Evolutionary conservation across 2,329 filamentous ascomycete genomes (phyloP), one percentile per base, ranked within the genome.

Genomic region (Plectosphaerella sp.): DNA sequence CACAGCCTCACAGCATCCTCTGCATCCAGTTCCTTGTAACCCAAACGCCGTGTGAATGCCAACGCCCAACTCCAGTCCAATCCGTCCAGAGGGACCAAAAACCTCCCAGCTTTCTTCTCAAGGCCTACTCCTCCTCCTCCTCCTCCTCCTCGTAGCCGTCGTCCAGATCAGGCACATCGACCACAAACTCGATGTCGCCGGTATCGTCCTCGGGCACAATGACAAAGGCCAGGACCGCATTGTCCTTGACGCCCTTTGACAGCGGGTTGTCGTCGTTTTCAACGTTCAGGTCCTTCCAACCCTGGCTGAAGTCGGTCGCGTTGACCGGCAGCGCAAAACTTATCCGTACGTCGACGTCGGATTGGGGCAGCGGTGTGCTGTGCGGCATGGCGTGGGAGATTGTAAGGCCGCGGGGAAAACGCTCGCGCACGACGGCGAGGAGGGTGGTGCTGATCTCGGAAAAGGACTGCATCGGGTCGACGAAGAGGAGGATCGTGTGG

Each of bases 401-500:
- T 1, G 67, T 71, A 5, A 86, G 71, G 11, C 83, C 82, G 0
- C 67, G 52, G 0, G 82, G 77, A 54, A 83, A 85, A 25, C 80
- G 72, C 45, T 84, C 81, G 25, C 64, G 72, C 6, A 91, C 69
- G 11, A 82, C 71, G 1, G 72, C 67, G 16, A 88, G 69, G 2
- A 92, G 78, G 18, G 83, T 76, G 16, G 73, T 60, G 52, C 83
- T 83, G 53, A 88, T 71, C 1, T 73, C 67, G 15, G 74, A 69
- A 61, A 90, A 82, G 11, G 82, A 68, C 39, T 78, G 76, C 14
- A 78, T 70, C 5, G 83, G 72, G 39, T 83, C 77, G 45, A 87
- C 76, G 56, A 88, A 84, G 53, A 91, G 74, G 61, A 88, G 82
- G 57, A 91, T 75, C 4, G 87, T 91, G 60, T 84, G 80, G 53